These are phyloP conservation scores for Neospora caninum DNA, from an alignment of 169 alveolate genomes.

Conservation along the genomic window DNA sequence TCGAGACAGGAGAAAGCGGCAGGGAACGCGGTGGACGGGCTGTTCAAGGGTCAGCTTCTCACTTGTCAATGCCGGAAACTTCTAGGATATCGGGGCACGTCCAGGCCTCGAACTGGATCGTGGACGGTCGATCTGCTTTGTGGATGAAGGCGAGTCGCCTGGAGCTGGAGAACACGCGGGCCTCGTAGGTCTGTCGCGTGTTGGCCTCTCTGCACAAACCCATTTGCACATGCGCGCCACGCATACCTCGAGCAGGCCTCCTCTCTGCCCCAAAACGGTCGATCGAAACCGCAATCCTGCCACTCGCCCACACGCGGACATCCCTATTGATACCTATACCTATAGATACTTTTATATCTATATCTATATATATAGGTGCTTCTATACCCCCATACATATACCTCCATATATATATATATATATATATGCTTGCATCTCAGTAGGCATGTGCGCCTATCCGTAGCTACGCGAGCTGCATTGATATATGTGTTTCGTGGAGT, in stretches of 20 bases:
- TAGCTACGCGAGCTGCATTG: no score
- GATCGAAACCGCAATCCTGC: no score
- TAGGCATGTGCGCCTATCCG: no score
- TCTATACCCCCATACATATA: no score
- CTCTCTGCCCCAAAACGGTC: no score
- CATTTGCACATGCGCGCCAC: neutral
- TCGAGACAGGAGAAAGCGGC: no score
- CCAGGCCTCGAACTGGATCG: conserved; percentile 64
- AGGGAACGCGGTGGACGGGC: no score
- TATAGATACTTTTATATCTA: neutral
- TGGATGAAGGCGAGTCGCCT: conserved; percentile 55
- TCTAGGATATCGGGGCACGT: conserved; percentile 64
- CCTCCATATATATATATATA: neutral
- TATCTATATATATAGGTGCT: no score
- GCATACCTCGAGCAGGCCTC: no score
- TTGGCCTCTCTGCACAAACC: conserved; percentile 44
- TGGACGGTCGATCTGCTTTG: conserved; percentile 63
- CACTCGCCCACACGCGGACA: no score
- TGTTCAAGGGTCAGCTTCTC: neutral
- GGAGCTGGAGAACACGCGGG: conserved; percentile 38
- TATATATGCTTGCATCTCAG: no score
- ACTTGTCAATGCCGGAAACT: conserved; percentile 60
- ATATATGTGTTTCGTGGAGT: neutral
- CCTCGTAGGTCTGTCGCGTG: conserved; percentile 39
- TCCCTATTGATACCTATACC: no score